Evolutionary conservation across 495 filamentous ascomycete species (phyloP).

Genomic region (Tuber magnatum): DNA sequence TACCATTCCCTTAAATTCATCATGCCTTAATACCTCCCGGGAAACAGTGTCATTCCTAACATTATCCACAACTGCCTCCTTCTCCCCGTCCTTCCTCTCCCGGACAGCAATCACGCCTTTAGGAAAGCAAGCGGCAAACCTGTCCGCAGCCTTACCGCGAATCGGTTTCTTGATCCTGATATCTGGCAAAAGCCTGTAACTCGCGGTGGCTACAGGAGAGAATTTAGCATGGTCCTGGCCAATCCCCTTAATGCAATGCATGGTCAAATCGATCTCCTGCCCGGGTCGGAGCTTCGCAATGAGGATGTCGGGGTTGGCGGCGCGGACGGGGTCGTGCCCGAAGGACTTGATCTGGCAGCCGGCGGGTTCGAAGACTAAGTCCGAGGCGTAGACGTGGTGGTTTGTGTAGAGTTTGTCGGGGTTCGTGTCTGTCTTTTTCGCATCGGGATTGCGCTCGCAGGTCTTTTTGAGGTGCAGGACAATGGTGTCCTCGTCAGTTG

Average conservation of each 20-base stretch:
- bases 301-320: conserved; percentile 75
- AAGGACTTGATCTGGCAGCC: conserved; percentile 69
- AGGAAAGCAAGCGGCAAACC: conserved; percentile 87
- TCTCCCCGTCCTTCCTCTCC: conserved; percentile 61
- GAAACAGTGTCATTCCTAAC: conserved; percentile 87
- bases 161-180: conserved; percentile 80
- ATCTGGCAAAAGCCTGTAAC: conserved; percentile 79
- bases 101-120: conserved; percentile 70
- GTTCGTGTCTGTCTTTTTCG: conserved; percentile 62
- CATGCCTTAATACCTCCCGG: conserved; percentile 82
- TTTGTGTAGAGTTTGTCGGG: conserved; percentile 75
- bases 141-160: conserved; percentile 72
- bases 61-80: conserved; percentile 78
- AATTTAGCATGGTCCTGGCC: conserved; percentile 96
- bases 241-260: conserved; percentile 88
- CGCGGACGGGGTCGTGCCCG: conserved; percentile 56
- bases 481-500: conserved; percentile 73
- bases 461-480: conserved; percentile 61
- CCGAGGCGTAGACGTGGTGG: conserved; percentile 76
- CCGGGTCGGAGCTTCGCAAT: conserved; percentile 90
- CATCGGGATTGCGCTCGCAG: conserved; percentile 70
- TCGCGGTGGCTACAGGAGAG: conserved; percentile 89
- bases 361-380: conserved; percentile 65
- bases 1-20: conserved; percentile 90
- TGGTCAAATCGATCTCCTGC: conserved; percentile 71